Conservation (phyloP, 2,329 filamentous ascomycete species). For the Bipolaris bicolor region DNA sequence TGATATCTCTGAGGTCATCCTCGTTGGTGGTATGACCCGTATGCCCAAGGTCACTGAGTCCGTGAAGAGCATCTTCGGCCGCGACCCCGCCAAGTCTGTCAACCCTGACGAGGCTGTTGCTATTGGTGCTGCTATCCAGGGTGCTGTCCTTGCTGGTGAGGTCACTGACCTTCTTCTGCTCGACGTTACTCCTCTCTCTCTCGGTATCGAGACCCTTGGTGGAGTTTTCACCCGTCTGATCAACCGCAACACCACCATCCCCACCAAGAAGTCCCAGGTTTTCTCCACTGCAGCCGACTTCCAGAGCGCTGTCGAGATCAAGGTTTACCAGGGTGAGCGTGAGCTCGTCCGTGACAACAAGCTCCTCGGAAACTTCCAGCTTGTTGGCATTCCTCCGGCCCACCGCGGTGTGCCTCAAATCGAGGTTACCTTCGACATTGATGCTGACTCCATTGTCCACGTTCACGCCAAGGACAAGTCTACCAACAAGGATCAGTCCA, state of each 20-base stretch:
- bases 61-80: constrained; percentile 95
- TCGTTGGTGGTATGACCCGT: constrained; percentile 98
- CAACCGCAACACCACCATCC: constrained; percentile 99
- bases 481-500: constrained; percentile 99
- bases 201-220: constrained; percentile 97
- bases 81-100: constrained; percentile 95
- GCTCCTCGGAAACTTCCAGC: constrained; percentile 98
- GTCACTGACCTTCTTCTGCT: constrained; percentile 95
- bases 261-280: constrained; percentile 98
- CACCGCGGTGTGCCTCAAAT: constrained; percentile 96
- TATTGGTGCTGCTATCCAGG: constrained; percentile 96
- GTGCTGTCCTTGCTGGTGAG: constrained; percentile 94
- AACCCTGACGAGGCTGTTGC: constrained; percentile 98
- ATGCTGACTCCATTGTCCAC: constrained; percentile 96
- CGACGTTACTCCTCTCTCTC: constrained; percentile 92
- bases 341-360: constrained; percentile 99
- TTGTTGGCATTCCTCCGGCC: constrained; percentile 93
- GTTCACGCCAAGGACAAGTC: constrained; percentile 99
- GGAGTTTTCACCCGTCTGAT: constrained; percentile 98
- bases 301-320: constrained; percentile 99
- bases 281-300: constrained; percentile 98
- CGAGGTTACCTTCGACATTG: constrained; percentile 98
- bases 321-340: constrained; percentile 99
- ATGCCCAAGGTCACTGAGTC: constrained; percentile 98
- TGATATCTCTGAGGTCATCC: constrained; percentile 96